These are phyloP conservation scores for Penicillium sp. DNA, from an alignment of 2,329 filamentous ascomycete genomes.

Conservation along the genomic window DNA sequence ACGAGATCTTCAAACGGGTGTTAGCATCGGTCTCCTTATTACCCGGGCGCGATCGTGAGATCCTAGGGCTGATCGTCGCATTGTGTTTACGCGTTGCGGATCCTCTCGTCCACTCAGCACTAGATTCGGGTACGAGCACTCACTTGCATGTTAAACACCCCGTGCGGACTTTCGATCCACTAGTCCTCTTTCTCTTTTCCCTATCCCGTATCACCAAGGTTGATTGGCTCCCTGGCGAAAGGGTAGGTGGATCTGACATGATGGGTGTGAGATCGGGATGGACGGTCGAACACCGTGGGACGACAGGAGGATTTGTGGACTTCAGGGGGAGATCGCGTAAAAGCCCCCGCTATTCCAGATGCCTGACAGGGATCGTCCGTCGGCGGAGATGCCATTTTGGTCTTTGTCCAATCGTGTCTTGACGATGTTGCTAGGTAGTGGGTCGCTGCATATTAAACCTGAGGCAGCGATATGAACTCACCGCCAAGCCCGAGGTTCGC, in stretches of 20 bases:
- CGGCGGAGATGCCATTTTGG: background rate
- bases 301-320: background rate
- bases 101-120: background rate
- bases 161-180: constrained; percentile 4
- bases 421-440: background rate
- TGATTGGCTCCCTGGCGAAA: background rate
- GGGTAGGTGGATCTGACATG: background rate
- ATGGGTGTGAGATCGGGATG: background rate
- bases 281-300: background rate
- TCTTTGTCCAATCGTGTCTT: background rate
- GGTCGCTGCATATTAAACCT: background rate
- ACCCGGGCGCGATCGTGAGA: background rate
- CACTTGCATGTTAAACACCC: constrained; percentile 9
- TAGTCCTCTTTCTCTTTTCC: constrained; percentile 1
- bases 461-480: background rate
- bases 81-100: constrained; percentile 1
- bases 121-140: background rate
- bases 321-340: background rate
- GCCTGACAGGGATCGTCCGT: background rate
- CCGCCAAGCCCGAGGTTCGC: background rate
- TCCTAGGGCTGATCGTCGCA: background rate
- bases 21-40: background rate
- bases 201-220: background rate
- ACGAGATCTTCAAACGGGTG: background rate
- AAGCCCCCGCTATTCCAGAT: background rate